A percentile compares a stretch with the other conserved stretches of the same genome.
phyloP scores from a whole-genome alignment of 495 filamentous ascomycete genomes.

The Talaromyces proteolyticus region DNA sequence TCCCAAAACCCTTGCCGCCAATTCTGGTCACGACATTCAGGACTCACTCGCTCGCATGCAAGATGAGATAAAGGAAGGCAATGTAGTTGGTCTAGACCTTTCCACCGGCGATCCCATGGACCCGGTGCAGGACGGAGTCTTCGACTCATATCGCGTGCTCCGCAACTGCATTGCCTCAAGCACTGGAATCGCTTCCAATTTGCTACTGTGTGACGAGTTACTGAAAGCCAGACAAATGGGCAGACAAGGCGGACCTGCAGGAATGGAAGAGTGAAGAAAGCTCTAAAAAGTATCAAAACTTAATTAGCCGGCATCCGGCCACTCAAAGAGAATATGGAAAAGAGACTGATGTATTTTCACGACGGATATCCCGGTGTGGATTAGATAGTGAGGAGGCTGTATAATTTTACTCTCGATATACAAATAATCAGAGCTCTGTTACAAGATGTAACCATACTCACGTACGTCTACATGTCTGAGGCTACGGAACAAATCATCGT shows the following conservation, averaged over 20 bases:
- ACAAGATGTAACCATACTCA: neutral
- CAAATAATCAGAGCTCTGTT: neutral
- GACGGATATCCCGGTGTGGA: constrained; percentile 15
- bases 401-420: neutral
- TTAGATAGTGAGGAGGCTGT: constrained; percentile 1
- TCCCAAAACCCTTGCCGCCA: constrained; percentile 94
- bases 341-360: constrained; percentile 17
- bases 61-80: constrained; percentile 79
- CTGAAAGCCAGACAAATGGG: constrained; percentile 96
- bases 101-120: constrained; percentile 90
- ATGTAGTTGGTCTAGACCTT: constrained; percentile 81
- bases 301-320: neutral
- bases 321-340: neutral
- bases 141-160: constrained; percentile 92
- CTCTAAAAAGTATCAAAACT: neutral
- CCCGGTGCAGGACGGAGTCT: constrained; percentile 87
- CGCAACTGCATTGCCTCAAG: constrained; percentile 91
- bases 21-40: constrained; percentile 94
- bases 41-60: constrained; percentile 80
- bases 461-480: no score
- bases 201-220: constrained; percentile 94
- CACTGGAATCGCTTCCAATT: constrained; percentile 90
- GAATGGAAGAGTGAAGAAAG: constrained; percentile 38
- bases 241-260: constrained; percentile 33
- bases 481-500: no score